Percentiles rank a stretch among this genome's conserved stretches.
Evolutionary conservation across 768 basidiomycete genomes (phyloP).

Genomic region (Mrakia frigida): DNA sequence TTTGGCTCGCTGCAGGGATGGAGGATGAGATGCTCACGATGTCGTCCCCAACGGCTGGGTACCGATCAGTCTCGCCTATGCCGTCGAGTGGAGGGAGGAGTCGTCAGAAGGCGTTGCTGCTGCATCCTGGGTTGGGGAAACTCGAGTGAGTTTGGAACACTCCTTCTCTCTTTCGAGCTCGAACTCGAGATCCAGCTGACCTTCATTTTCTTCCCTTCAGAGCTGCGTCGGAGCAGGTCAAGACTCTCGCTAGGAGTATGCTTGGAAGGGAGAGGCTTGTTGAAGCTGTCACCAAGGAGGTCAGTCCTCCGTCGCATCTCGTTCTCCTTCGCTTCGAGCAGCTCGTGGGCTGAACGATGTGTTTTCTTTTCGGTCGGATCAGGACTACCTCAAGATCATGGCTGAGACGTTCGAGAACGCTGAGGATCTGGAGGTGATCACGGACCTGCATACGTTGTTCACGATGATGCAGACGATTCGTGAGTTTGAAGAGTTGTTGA

Average conservation of each 20-base stretch:
- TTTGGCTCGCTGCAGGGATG: background rate
- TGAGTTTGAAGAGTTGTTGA: slow-evolving; percentile 47
- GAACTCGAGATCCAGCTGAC: slow-evolving; percentile 1
- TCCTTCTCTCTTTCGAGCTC: background rate
- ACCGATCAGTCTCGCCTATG: slow-evolving; percentile 16
- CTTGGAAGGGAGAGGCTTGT: slow-evolving; percentile 75
- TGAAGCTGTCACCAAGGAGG: slow-evolving; percentile 80
- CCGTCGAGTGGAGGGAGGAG: background rate
- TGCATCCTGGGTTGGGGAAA: background rate
- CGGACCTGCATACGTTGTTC: slow-evolving; percentile 84
- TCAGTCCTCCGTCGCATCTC: slow-evolving; percentile 47
- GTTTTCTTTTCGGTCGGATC: background rate
- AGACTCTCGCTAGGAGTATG: slow-evolving; percentile 65
- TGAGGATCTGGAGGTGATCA: slow-evolving; percentile 86
- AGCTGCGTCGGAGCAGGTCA: slow-evolving; percentile 48
- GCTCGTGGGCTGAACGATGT: slow-evolving; percentile 20
- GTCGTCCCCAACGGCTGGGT: background rate
- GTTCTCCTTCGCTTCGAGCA: slow-evolving; percentile 20
- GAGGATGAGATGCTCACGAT: slow-evolving; percentile 1
- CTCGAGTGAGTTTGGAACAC: background rate
- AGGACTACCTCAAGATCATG: slow-evolving; percentile 84
- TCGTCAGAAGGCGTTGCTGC: background rate
- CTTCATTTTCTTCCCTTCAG: background rate
- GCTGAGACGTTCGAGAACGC: slow-evolving; percentile 79
- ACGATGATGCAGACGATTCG: slow-evolving; percentile 90